phyloP scores from a whole-genome alignment of 306 rosid genomes.

The Vigna trinervia region DNA sequence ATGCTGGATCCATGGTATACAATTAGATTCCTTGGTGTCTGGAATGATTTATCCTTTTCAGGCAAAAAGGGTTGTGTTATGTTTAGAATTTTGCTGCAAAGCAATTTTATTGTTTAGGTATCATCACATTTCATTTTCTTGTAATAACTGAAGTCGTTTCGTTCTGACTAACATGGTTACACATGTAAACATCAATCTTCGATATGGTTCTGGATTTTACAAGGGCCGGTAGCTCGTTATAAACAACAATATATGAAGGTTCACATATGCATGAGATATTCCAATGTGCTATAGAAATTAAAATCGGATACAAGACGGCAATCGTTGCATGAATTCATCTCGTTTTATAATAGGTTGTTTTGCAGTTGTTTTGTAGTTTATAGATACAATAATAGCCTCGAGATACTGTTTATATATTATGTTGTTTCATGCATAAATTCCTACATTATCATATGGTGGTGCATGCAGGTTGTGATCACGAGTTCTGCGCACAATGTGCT shows the following conservation, averaged over 20 bases:
- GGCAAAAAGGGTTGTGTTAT: background rate
- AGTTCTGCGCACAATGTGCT: conserved; percentile 93
- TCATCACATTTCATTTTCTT: background rate
- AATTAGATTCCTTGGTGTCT: conserved; percentile 22
- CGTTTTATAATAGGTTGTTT: background rate
- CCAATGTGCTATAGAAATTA: background rate
- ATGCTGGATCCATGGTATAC: background rate
- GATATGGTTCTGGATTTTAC: background rate
- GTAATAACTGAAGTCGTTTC: conserved; percentile 16
- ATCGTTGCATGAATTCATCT: background rate
- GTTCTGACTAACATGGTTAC: conserved; percentile 23
- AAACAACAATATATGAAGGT: background rate
- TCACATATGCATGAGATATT: background rate
- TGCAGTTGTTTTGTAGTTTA: background rate
- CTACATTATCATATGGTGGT: conserved; percentile 2
- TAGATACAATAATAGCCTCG: background rate
- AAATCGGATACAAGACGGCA: background rate
- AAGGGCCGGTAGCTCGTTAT: background rate
- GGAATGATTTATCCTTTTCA: conserved; percentile 1
- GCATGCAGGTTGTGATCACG: conserved; percentile 90
- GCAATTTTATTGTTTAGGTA: background rate
- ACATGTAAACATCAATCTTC: conserved; percentile 12
- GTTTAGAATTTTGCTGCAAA: background rate
- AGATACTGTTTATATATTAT: conserved; percentile 3
- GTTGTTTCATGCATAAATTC: background rate